Percentiles rank a stretch among this genome's conserved stretches.
phyloP scores from a whole-genome alignment of 2,329 filamentous ascomycete genomes.

The Claviceps capensis region DNA sequence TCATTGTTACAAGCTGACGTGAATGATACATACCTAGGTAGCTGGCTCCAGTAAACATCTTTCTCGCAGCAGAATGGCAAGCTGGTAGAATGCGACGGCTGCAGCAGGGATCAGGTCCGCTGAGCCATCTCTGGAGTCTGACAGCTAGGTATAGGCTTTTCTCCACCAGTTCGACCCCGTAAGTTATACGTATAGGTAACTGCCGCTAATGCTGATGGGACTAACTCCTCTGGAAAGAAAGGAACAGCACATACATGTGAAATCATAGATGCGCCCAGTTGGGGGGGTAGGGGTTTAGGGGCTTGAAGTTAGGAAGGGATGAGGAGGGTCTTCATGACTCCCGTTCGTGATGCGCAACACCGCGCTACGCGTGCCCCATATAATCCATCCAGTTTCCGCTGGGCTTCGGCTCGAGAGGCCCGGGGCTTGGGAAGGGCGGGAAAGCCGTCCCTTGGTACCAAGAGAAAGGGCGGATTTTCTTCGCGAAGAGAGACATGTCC shows the following conservation, averaged over 20 bases:
- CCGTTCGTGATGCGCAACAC: background rate
- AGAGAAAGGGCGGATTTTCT: background rate
- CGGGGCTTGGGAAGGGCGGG: background rate
- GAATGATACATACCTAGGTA: too few relatives aligned
- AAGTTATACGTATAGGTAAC: background rate
- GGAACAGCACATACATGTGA: background rate
- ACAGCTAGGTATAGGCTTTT: too few relatives aligned
- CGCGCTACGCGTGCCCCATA: background rate
- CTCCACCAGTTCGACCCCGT: too few relatives aligned
- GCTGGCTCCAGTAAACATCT: background rate
- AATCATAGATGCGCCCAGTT: too few relatives aligned
- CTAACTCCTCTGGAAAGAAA: background rate
- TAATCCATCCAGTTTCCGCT: background rate
- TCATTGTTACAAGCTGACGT: too few relatives aligned
- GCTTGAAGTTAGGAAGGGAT: too few relatives aligned
- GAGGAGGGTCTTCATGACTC: too few relatives aligned
- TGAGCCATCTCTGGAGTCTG: background rate
- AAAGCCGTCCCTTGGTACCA: too few relatives aligned
- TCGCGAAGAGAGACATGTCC: background rate
- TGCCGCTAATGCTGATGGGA: background rate
- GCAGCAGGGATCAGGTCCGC: slow-evolving; percentile 1
- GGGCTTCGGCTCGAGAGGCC: background rate
- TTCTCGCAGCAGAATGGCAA: background rate
- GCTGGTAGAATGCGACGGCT: slow-evolving; percentile 5
- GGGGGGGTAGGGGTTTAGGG: too few relatives aligned